phyloP scores from a whole-genome alignment of 768 basidiomycete species.

The Pleurotus eryngii region DNA sequence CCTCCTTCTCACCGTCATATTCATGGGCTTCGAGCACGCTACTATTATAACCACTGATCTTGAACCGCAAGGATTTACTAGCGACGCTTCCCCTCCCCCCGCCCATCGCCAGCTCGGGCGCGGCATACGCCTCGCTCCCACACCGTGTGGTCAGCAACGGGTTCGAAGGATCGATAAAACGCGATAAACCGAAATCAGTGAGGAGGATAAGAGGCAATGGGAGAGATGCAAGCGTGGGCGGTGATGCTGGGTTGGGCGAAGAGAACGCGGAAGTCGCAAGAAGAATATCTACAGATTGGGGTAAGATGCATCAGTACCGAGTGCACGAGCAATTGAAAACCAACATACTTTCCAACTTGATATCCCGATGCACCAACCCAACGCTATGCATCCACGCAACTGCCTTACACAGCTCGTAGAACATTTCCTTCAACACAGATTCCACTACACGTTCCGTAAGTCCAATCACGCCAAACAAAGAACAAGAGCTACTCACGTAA shows the following conservation, averaged over 20 bases:
- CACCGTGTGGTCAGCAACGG: constrained; percentile 76
- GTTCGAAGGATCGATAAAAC: constrained; percentile 66
- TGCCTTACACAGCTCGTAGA: constrained; percentile 71
- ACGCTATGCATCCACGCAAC: constrained; percentile 88
- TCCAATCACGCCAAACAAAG: not conserved
- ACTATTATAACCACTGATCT: not conserved
- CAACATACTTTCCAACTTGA: constrained; percentile 77
- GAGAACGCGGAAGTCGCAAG: constrained; percentile 45
- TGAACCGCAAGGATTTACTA: constrained; percentile 8
- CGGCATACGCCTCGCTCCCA: constrained; percentile 86
- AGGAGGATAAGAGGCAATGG: constrained; percentile 70
- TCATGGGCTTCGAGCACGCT: not conserved
- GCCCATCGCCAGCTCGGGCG: constrained; percentile 68
- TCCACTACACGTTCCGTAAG: constrained; percentile 27
- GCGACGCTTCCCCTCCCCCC: constrained; percentile 19
- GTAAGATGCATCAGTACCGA: constrained; percentile 22
- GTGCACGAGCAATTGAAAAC: constrained; percentile 22
- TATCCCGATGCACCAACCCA: constrained; percentile 84
- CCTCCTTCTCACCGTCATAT: not conserved
- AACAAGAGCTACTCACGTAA: constrained; percentile 25
- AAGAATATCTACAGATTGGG: constrained; percentile 57
- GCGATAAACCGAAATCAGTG: constrained; percentile 86
- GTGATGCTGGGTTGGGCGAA: constrained; percentile 25
- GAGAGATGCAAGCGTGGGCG: constrained; percentile 32
- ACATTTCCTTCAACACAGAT: constrained; percentile 62